Base-by-base conservation (phyloP, 1,139 yeast genomes). In the Diutina ranongensis region DNA sequence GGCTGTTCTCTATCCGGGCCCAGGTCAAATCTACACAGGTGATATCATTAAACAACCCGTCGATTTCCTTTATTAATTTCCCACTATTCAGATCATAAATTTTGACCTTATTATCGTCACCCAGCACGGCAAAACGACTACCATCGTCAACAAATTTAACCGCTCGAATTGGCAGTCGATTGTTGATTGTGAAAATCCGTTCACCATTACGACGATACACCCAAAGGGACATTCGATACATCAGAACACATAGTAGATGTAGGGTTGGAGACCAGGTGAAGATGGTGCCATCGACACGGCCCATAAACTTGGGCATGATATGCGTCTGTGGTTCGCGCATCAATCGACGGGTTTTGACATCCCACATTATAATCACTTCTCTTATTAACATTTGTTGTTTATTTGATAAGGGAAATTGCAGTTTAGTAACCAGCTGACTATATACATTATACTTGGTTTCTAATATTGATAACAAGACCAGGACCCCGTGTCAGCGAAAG, bases 401-500 rank as follows among this genome's bases (percentile, higher is more conserved):
- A n/a, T n/a, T n/a, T n/a, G n/a, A n/a, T n/a, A n/a, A n/a, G n/a
- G n/a, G n/a, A n/a, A n/a, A n/a, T n/a, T n/a, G n/a, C n/a, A n/a
- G n/a, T n/a, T n/a, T n/a, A n/a, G n/a, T n/a, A n/a, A n/a, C n/a
- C n/a, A n/a, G n/a, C n/a, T n/a, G n/a, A n/a, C 50, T 50, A 51
- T 52, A 12, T 52, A 52, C 54, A 52, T 28, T 28, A 35, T 27
- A 25, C 42, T 16, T 38, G 42, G 19, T 41, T 33, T 3, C 27
- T 13, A 5, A 68, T 62, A 61, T 83, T 78, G 49, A 88, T 78
- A 44, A 83, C 82, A 47, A 86, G 71, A 22, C 89, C 82, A 1
- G 96, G 96, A 28, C 95, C 94, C 54, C 74, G 75, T 13, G 95
- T 83, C 44, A 88, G 76, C 36, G 81, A 71, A 48, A 88, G 61